Conservation (phyloP, 352 stramenopile genomes). For the Phytophthora pisi region DNA sequence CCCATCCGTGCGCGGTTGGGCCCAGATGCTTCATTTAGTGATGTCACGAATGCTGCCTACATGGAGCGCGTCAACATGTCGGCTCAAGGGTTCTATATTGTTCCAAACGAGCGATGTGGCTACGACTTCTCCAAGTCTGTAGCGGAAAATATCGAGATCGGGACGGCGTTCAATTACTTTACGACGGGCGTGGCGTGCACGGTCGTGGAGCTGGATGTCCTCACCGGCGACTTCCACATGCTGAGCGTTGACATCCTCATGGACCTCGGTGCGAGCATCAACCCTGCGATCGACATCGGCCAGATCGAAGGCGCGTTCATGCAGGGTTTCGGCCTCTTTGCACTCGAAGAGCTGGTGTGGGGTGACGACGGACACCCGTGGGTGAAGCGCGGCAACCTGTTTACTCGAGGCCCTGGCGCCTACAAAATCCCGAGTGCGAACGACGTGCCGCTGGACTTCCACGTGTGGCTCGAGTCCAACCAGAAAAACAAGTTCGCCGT, state of each 20-base stretch:
- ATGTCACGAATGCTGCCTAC: conserved; percentile 90
- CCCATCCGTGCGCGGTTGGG: conserved; percentile 85
- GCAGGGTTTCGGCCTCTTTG: conserved; percentile 95
- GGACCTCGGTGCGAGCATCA: conserved; percentile 95
- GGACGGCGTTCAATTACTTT: conserved; percentile 96
- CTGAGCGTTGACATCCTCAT: conserved; percentile 86
- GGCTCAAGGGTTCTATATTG: conserved; percentile 96
- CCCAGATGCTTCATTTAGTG: conserved; percentile 72
- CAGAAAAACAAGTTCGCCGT: conserved; percentile 95
- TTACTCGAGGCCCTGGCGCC: conserved; percentile 93
- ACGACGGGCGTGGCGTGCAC: conserved; percentile 94
- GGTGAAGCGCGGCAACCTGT: conserved; percentile 92
- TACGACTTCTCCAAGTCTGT: conserved; percentile 93
- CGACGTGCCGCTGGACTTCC: conserved; percentile 94
- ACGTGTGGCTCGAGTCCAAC: conserved; percentile 94
- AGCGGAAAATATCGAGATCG: conserved; percentile 88
- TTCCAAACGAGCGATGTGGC: conserved; percentile 90
- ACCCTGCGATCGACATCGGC: conserved; percentile 97
- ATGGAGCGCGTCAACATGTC: conserved; percentile 94
- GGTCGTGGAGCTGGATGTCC: conserved; percentile 95
- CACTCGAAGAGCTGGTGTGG: conserved; percentile 95
- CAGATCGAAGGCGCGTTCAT: conserved; percentile 98
- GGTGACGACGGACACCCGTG: conserved; percentile 94
- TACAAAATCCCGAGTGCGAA: conserved; percentile 99
- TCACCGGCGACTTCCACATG: conserved; percentile 94